These are phyloP conservation scores for Chloranthus sessilifolius DNA, from an alignment of 164 flowering plant genomes.

Conservation along the genomic window DNA sequence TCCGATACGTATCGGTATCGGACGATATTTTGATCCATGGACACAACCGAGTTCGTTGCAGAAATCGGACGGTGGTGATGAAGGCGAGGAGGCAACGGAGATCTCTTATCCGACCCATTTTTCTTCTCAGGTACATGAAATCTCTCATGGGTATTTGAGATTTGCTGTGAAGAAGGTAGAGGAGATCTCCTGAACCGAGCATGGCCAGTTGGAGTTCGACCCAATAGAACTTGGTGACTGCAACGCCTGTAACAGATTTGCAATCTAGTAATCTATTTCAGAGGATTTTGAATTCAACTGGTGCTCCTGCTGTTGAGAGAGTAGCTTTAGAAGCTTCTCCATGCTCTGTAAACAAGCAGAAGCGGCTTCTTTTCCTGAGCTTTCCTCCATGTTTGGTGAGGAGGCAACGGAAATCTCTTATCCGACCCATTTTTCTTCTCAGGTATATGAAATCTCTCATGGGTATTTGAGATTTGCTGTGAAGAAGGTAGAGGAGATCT, in stretches of 20 bases:
- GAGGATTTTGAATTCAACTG: slow-evolving; percentile 5
- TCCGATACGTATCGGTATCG: slow-evolving; percentile 41
- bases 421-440: too few species aligned
- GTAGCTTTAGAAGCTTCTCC: slow-evolving; percentile 50
- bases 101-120: too few species aligned
- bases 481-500: too few species aligned
- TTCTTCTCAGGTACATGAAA: neutral
- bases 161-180: neutral
- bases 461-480: too few species aligned
- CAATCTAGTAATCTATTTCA: slow-evolving; percentile 38
- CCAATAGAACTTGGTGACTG: slow-evolving; percentile 81
- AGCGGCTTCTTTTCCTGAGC: slow-evolving; percentile 70
- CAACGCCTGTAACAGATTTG: slow-evolving; percentile 55
- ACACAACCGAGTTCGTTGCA: slow-evolving; percentile 38
- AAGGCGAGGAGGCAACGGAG: slow-evolving; percentile 3
- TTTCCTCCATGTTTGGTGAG: slow-evolving; percentile 31
- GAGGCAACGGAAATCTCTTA: too few species aligned
- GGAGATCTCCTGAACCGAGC: slow-evolving; percentile 91
- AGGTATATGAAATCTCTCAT: too few species aligned
- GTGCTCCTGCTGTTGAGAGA: slow-evolving; percentile 46
- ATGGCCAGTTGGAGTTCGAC: slow-evolving; percentile 78
- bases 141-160: too few species aligned
- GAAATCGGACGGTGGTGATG: too few species aligned
- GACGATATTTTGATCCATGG: slow-evolving; percentile 71
- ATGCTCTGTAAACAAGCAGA: slow-evolving; percentile 77